Evolutionary conservation across 2,329 filamentous ascomycete species (phyloP), one percentile per base, ranked within the genome.

Genomic region (Aspergillus costaricaensis): DNA sequence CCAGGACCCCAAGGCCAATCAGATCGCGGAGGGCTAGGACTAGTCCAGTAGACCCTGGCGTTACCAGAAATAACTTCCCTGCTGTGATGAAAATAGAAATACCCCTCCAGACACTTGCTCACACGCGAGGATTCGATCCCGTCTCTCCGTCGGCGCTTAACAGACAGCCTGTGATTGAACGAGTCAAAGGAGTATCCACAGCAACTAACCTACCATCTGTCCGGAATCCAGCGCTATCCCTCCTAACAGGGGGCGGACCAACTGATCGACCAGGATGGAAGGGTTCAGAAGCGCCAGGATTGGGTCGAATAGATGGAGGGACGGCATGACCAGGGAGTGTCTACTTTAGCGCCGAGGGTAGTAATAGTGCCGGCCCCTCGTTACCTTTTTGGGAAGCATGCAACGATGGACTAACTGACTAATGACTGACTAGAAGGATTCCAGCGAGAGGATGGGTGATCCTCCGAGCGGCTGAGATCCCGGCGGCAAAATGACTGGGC

Each of bases 401-500:
- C 32, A 14, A 36, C 12, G 32, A 36, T 12, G 27, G 27, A 30
- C 27, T 30, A 12, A 30, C 27, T 30, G 27, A 30, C 27, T 30
- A 30, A 30, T 10, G 27, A 30, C 27, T 30, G 27, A 30, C 27
- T 61, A 39, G 54, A 27, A 27, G 25, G 25, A 27, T 27, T 27
- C 25, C 25, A 27, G 25, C 25, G 25, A 27, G 25, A 48, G 44
- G 44, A 36, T 44, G 49, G n/a, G n/a, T n/a, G 43, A 55, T 58
- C 36, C 52, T 43, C 51, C 12, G 56, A 21, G 53, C 25, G 53
- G 51, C 36, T 57, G 61, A 57, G 59, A 63, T 61, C 63, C 63
- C 63, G 52, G 63, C 63, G 61, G 57, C 61, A 63, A 63, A 36
- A 14, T 14, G 32, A 36, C 10, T 59, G 58, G 47, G 21, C 15